Evolutionary conservation across 805 yeast species (phyloP).

Genomic region (Dipodascus geniculatus): DNA sequence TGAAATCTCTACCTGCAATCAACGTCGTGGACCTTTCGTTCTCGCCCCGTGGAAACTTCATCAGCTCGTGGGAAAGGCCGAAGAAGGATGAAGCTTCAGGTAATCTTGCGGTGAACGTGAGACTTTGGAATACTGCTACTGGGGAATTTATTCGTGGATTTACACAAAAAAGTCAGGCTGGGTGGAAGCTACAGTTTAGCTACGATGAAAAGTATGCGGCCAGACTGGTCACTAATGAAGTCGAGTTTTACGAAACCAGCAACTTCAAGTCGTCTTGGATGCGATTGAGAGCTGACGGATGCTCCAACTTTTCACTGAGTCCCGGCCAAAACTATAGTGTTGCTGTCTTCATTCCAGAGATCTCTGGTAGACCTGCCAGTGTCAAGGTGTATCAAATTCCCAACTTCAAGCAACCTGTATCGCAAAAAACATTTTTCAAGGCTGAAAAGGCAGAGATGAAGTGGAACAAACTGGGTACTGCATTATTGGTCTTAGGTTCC

Average conservation of each 20-base stretch:
- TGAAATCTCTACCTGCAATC: constrained; percentile 38
- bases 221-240: constrained; percentile 43
- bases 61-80: constrained; percentile 88
- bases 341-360: constrained; percentile 84
- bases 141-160: constrained; percentile 46
- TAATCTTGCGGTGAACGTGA: constrained; percentile 67
- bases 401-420: constrained; percentile 62
- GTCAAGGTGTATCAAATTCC: constrained; percentile 78
- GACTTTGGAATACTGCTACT: constrained; percentile 50
- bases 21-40: constrained; percentile 77
- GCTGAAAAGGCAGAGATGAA: constrained; percentile 86
- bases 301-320: constrained; percentile 54
- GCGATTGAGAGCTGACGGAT: constrained; percentile 39
- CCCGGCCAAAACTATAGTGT: constrained; percentile 86
- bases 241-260: constrained; percentile 47
- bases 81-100: constrained; percentile 57
- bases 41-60: constrained; percentile 76
- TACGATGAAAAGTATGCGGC: constrained; percentile 66
- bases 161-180: constrained; percentile 70
- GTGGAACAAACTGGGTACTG: constrained; percentile 94
- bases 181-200: constrained; percentile 86
- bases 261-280: constrained; percentile 39
- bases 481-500: constrained; percentile 81
- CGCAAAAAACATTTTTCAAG: constrained; percentile 83
- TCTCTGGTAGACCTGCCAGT: constrained; percentile 77